Base-by-base conservation (phyloP, 75 land plant genomes). In the Sequoiadendron giganteum region DNA sequence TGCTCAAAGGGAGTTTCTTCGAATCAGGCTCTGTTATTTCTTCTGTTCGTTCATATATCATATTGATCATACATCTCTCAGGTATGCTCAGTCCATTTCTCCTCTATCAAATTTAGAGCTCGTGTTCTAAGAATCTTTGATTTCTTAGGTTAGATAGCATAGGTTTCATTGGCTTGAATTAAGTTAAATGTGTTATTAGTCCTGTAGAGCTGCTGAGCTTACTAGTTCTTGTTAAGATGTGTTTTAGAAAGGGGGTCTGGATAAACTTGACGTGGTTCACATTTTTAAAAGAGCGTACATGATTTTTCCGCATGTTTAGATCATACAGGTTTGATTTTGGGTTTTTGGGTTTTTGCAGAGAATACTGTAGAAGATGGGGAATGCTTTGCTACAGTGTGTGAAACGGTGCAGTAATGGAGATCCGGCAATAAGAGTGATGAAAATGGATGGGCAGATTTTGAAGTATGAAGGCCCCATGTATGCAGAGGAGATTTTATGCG, bases 401-500 rank as follows among this genome's bases (percentile, higher is more conserved):
- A 82, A 82, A 49, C n/a, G 11, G 32, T 82, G 84, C 84, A 43
- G 32, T n/a, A 7, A 82, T 82, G 84, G 84, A 0, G 84, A 82
- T 47, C 32, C n/a, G 4, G 4, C 32, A 9, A 82, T 47, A 10
- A 82, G 49, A n/a, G 84, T 82, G 48, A 82, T 82, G 84, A 82
- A 42, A 82, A 45, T 82, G 49, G 84, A 82, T 47, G 84, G 84
- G 32, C 84, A 82, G 34, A 30, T 82, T 0, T 47, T 82, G 52
- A 82, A 25, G 49, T 82, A 21, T 45, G 84, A 82, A 43, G 48
- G 84, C 1, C 84, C 84, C 1, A 45, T 82, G 48, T 82, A 82
- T n/a, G 84, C 54, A n/a, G 84, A 82, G 9, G 84, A 82, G 84
- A 47, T 82, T 45, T 82, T 82, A 45, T 82, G 84, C 84, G 47